Conservation (phyloP, 257 asterid species). For the Marsdenia floribunda region DNA sequence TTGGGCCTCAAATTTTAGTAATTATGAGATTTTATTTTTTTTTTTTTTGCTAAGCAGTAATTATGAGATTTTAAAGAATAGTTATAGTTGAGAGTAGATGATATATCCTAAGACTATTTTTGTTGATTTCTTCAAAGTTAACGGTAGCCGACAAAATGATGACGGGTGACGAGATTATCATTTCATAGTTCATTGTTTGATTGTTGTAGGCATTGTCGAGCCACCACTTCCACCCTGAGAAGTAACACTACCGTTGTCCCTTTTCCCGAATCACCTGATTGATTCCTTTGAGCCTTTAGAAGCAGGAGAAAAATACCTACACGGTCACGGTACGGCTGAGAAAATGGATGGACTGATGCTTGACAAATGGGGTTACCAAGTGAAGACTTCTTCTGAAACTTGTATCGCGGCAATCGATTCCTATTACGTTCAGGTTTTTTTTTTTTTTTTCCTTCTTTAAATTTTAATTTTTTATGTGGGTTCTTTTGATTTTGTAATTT, state of each 20-base stretch:
- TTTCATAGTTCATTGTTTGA: no score
- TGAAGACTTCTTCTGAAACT: constrained; percentile 61
- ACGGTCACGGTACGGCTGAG: neutral
- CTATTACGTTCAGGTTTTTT: constrained; percentile 65
- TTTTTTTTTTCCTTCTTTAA: neutral
- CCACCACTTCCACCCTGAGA: no score
- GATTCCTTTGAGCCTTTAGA: neutral
- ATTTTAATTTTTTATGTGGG: neutral
- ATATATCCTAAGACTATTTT: no score
- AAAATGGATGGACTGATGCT: constrained; percentile 40
- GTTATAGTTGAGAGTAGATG: no score
- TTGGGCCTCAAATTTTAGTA: no score
- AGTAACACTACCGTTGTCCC: neutral
- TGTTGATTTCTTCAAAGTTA: no score
- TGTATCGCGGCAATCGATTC: constrained; percentile 76
- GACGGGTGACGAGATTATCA: no score
- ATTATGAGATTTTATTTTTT: no score
- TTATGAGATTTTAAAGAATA: no score
- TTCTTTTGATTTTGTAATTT: neutral
- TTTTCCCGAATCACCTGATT: neutral
- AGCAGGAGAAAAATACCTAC: neutral
- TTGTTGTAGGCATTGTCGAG: no score
- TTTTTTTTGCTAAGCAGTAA: no score
- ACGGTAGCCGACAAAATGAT: no score
- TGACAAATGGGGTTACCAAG: constrained; percentile 83